A percentile compares a stretch with the other conserved stretches of the same genome.
Evolutionary conservation across 2,329 filamentous ascomycete genomes (phyloP).

Genomic region (Botrytis sinoallii): DNA sequence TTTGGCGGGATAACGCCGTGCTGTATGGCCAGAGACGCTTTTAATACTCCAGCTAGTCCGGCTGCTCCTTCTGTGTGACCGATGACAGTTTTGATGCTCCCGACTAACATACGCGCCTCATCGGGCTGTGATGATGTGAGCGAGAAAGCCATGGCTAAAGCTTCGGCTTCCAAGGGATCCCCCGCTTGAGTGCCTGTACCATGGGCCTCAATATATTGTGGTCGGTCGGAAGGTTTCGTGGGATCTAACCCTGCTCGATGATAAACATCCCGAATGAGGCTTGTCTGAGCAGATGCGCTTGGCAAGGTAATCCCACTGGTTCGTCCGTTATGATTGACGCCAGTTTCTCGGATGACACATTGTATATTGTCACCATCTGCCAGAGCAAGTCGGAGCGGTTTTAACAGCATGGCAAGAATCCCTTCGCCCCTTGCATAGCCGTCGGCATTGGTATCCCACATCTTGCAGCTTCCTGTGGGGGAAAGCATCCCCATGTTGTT

Average conservation of each 20-base stretch:
- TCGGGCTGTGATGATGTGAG: neutral
- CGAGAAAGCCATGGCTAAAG: neutral
- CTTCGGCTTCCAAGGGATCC: slow-evolving; percentile 5
- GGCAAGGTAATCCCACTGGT: slow-evolving; percentile 46
- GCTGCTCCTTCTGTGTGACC: slow-evolving; percentile 33
- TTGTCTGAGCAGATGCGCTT: slow-evolving; percentile 43
- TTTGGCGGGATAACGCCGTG: slow-evolving; percentile 35
- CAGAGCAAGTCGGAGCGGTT: slow-evolving; percentile 48
- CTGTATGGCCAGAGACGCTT: slow-evolving; percentile 32
- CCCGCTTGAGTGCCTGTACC: slow-evolving; percentile 35
- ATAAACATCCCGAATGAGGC: slow-evolving; percentile 23
- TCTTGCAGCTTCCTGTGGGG: slow-evolving; percentile 32
- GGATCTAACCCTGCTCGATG: slow-evolving; percentile 18
- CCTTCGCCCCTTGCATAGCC: slow-evolving; percentile 65
- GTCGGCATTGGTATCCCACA: slow-evolving; percentile 57
- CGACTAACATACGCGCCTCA: slow-evolving; percentile 24
- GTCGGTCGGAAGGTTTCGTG: neutral
- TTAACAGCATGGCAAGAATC: slow-evolving; percentile 56
- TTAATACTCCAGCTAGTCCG: slow-evolving; percentile 33
- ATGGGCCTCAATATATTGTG: slow-evolving; percentile 31
- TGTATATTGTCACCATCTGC: slow-evolving; percentile 43
- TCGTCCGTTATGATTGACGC: slow-evolving; percentile 45
- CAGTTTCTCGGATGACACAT: slow-evolving; percentile 43
- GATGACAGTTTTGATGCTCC: slow-evolving; percentile 32
- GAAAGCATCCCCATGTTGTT: slow-evolving; percentile 22